phyloP scores from a whole-genome alignment of 2,329 filamentous ascomycete genomes.

The Claviceps sp. region DNA sequence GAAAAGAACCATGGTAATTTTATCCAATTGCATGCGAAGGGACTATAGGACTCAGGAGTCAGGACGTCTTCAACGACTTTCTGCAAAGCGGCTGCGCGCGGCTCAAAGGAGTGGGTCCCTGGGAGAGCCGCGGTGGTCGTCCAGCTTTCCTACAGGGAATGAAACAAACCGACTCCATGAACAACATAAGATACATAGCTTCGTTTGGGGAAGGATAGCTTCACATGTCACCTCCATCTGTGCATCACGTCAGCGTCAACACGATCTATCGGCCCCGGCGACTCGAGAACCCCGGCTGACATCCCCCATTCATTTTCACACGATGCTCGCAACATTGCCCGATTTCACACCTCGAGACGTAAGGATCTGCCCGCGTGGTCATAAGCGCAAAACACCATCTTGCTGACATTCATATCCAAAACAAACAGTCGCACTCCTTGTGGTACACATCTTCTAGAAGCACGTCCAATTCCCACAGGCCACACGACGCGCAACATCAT shows the following conservation, averaged over 20 bases:
- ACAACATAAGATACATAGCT: too few relatives aligned
- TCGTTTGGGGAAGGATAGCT: neutral
- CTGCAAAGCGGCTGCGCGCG: too few relatives aligned
- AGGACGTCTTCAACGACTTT: too few relatives aligned
- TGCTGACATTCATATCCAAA: neutral
- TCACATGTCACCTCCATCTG: neutral
- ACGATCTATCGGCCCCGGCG: neutral
- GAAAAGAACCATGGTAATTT: neutral
- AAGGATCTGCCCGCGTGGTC: constrained; percentile 15
- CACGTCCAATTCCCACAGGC: constrained; percentile 24
- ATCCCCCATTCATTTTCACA: constrained; percentile 5
- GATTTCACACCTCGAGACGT: constrained; percentile 60
- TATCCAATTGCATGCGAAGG: too few relatives aligned
- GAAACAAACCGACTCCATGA: neutral
- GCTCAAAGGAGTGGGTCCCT: too few relatives aligned
- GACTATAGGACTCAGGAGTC: too few relatives aligned
- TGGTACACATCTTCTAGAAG: constrained; percentile 58
- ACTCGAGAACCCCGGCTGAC: neutral
- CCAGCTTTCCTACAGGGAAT: too few relatives aligned
- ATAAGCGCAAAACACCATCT: neutral
- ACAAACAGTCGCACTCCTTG: constrained; percentile 50
- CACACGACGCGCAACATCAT: constrained; percentile 20
- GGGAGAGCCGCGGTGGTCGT: too few relatives aligned
- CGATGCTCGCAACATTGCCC: constrained; percentile 51
- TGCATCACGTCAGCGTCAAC: neutral